Evolutionary conservation across 331 rosid species (phyloP), one percentile per base, ranked within the genome.

Genomic region (Prunus yedoensis): DNA sequence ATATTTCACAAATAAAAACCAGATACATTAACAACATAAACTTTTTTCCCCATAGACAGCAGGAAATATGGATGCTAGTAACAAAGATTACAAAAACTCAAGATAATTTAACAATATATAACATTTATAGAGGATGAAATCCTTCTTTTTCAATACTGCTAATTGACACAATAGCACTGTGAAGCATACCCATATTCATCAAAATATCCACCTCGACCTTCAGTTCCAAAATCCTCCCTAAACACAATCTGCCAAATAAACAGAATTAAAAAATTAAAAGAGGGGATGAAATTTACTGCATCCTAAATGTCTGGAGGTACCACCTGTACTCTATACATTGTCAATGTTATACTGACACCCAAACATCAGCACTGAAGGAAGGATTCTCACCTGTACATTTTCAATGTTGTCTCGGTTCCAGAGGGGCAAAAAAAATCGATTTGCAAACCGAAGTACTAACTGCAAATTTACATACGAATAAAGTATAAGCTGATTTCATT

Each of bases 381-480:
- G 71, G 74, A 78, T 74, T 35, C 90, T 85, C 82, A 92, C 97
- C 97, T 94, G 97, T 50, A 94, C 96, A 68, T 90, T 94, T 59
- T 62, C 93, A 66, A 94, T 94, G 90, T 94, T 90, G 87, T 94
- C 99, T 10, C 99, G 97, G 74, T 94, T 94, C 99, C 99, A 94
- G 14, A 90, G 96, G 17, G 99, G 99, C 81, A 90, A 66, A 85
- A 94, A 92, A n/a, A 94, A 65, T 66, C 97, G 97, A 83, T 94
- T 94, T 62, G 99, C 96, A 58, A 94, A 94, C 73, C 99, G 99
- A 87, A 95, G 99, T 50, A 95, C 99, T 85, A 95, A 86, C 99
- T 95, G 97, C 76, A 62, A 80, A 83, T 71, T 70, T 16, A 66
- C 76, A 69, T 57, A 71, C 75, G 58, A 63, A 81, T 51, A 62